A percentile compares a stretch with the other conserved stretches of the same genome.
Conservation (phyloP, 139 green algal genomes). For the Eudorina sp. region DNA sequence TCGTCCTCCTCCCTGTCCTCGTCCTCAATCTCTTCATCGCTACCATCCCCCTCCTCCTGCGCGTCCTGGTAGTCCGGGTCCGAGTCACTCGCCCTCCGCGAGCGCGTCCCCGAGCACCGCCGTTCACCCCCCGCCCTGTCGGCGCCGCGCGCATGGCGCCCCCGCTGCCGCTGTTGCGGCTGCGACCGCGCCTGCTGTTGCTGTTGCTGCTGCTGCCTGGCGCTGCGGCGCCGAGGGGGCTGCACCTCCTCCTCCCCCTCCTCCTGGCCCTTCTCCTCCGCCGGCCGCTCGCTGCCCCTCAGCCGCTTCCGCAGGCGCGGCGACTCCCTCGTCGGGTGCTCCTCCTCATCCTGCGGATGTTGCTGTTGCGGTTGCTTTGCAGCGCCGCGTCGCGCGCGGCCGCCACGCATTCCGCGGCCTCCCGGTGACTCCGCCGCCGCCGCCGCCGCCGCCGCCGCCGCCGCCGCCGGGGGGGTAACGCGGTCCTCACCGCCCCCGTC, state of each 20-base stretch:
- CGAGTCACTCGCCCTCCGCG: background rate
- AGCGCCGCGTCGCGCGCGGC: no score
- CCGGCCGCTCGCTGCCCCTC: no score
- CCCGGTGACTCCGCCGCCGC: background rate
- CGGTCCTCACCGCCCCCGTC: background rate
- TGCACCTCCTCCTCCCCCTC: constrained; percentile 5
- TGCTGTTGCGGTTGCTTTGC: no score
- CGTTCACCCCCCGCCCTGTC: no score
- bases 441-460: background rate
- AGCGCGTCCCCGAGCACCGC: background rate
- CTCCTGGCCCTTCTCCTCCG: background rate
- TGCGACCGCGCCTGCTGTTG: background rate
- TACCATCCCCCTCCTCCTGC: background rate
- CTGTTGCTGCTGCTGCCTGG: background rate
- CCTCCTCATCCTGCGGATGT: no score
- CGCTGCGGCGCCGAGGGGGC: background rate
- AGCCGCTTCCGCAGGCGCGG: no score
- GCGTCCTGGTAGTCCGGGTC: background rate
- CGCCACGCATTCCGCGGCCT: background rate
- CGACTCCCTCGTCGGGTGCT: no score
- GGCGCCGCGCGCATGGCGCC: no score
- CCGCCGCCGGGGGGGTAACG: background rate
- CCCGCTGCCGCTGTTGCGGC: background rate
- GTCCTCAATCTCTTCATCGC: background rate
- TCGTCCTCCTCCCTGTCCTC: background rate